Base-by-base conservation (phyloP, 83 land plant genomes). In the Picea abies region DNA sequence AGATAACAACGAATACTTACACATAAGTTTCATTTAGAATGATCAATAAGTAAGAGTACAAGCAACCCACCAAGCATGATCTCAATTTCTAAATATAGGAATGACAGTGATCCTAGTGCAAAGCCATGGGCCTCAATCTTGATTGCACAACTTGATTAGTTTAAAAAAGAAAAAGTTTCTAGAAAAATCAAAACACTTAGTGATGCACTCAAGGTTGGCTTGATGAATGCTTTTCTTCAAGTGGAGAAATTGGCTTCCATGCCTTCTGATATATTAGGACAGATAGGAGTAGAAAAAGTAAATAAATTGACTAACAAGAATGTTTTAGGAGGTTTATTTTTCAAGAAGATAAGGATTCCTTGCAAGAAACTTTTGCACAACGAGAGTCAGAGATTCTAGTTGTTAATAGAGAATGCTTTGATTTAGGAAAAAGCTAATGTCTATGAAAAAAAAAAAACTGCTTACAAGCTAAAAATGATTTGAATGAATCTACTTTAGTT, bases 111-210 rank as follows among this genome's bases (percentile, higher is more conserved):
- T 16, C 77, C 79, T 47, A 78, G 84, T 39, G 88, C 92, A n/a
- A 91, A 90, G 68, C 86, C 95, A 79, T 90, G 93, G 95, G 91
- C 95, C 12, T 89, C 95, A 26, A 87, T 85, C 66, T 71, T 94
- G 11, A 83, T 90, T 26, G 65, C 84, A 6, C 91, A 92, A 76
- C 89, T 89, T 10, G 92, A 87, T 80, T 88, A 90, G 19, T 84
- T 86, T 80, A 89, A 81, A 79, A 87, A 75, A 63, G 91, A 88
- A 14, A 87, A 87, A 65, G 67, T 32, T 3, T 12, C 7, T 44
- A 22, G 56, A 8, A 84, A 79, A 71, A 79, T 60, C 15, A 37
- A 65, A 7, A 80, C 52, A 16, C 47, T 61, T 62, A 47, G 86
- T 62, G 72, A 41, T 64, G 62, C 69, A 12, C 56, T 72, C 2